Conservation (phyloP, 1,284 basidiomycete genomes). For the Pascua guehoae region DNA sequence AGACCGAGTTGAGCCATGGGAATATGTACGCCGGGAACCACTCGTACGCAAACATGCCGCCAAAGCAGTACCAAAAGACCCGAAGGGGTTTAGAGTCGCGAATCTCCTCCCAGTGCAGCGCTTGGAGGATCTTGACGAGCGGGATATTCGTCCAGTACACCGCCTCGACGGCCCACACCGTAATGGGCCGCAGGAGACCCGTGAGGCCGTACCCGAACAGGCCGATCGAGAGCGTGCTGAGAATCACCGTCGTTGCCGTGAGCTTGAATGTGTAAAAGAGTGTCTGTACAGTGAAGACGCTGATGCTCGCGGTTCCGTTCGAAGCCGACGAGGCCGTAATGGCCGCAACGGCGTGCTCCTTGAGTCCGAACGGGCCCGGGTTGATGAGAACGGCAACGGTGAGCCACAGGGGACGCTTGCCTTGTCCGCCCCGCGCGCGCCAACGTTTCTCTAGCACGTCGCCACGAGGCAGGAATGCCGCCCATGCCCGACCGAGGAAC, state of each 20-base stretch:
- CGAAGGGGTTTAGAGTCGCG: conserved; percentile 58
- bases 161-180: conserved; percentile 28
- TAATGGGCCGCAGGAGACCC: conserved; percentile 38
- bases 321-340: conserved; percentile 62
- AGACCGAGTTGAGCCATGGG: conserved; percentile 35
- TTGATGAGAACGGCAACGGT: conserved; percentile 55
- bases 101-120: conserved; percentile 38
- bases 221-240: conserved; percentile 63
- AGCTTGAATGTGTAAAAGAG: conserved; percentile 59
- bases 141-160: conserved; percentile 43
- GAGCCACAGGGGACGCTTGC: conserved; percentile 9
- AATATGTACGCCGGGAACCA: conserved; percentile 54
- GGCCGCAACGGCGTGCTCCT: conserved; percentile 61
- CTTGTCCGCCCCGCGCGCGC: conserved; percentile 44
- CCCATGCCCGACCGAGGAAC: conserved; percentile 57
- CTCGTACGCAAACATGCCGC: conserved; percentile 23
- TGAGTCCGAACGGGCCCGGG: conserved; percentile 59
- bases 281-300: conserved; percentile 61
- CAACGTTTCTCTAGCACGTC: conserved; percentile 51
- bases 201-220: conserved; percentile 63
- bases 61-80: conserved; percentile 57
- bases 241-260: conserved; percentile 58
- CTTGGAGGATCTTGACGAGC: conserved; percentile 31
- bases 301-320: conserved; percentile 55
- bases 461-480: conserved; percentile 37